These are phyloP conservation scores for Cercospora citrullina DNA, from an alignment of 2,329 filamentous ascomycete species.

Conservation along the genomic window DNA sequence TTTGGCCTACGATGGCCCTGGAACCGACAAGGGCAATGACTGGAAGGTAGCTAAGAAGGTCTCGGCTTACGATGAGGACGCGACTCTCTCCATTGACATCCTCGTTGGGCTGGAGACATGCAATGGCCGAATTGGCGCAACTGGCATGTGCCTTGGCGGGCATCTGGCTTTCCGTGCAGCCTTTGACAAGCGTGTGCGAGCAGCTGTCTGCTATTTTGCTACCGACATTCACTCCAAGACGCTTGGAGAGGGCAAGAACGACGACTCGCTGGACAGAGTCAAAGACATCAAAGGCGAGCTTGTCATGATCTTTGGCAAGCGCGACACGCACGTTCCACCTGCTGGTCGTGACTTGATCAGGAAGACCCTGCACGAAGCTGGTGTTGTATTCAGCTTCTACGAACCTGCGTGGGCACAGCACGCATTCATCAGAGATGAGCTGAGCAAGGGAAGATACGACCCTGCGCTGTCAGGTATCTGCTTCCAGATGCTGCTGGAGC, in stretches of 20 bases:
- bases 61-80: conserved; percentile 72
- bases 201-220: conserved; percentile 84
- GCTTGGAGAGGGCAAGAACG: conserved; percentile 67
- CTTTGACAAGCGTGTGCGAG: conserved; percentile 73
- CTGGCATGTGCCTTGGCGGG: conserved; percentile 91
- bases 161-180: conserved; percentile 75
- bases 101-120: conserved; percentile 52
- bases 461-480: conserved; percentile 82
- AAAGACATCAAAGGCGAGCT: conserved; percentile 69
- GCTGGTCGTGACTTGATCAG: conserved; percentile 81
- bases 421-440: conserved; percentile 89
- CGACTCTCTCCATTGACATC: conserved; percentile 46
- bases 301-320: conserved; percentile 87
- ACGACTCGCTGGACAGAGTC: conserved; percentile 63
- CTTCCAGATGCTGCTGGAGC: conserved; percentile 84
- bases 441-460: conserved; percentile 88
- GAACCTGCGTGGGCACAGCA: conserved; percentile 94
- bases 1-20: conserved; percentile 80
- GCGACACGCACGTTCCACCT: conserved; percentile 85
- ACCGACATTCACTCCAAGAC: conserved; percentile 84
- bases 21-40: conserved; percentile 83
- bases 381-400: conserved; percentile 75
- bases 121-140: conserved; percentile 54
- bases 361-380: conserved; percentile 74
- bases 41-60: conserved; percentile 81